Evolutionary conservation across 75 land plant genomes (phyloP).

Genomic region (Azolla pinnata): DNA sequence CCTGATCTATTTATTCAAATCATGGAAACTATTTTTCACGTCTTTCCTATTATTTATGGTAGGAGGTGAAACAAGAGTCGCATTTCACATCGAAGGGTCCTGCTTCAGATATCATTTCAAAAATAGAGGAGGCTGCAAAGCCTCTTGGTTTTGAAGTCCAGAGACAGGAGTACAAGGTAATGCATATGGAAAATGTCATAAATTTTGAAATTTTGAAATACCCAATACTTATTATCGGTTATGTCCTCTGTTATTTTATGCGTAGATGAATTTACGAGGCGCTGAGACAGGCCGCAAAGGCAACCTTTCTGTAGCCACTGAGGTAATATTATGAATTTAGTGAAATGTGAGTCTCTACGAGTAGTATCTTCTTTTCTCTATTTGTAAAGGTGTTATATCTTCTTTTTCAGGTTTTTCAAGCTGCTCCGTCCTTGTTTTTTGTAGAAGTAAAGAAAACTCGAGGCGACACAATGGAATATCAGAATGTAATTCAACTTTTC

Average conservation of each 20-base stretch:
- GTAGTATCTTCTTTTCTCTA: background rate
- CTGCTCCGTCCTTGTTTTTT: constrained; percentile 87
- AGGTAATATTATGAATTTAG: constrained; percentile 14
- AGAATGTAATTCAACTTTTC: constrained; percentile 73
- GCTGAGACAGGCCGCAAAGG: constrained; percentile 29
- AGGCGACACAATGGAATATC: constrained; percentile 92
- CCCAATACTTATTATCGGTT: background rate
- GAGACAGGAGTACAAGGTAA: constrained; percentile 28
- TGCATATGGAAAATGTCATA: background rate
- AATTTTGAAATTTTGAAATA: background rate
- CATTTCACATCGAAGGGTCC: constrained; percentile 28
- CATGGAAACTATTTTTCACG: background rate
- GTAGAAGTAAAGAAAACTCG: constrained; percentile 90
- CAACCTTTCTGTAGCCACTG: constrained; percentile 32
- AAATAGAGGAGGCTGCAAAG: constrained; percentile 31
- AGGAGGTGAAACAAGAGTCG: constrained; percentile 24
- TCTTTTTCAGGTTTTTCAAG: constrained; percentile 75
- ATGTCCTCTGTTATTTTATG: background rate
- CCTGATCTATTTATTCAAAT: background rate
- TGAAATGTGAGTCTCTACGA: background rate
- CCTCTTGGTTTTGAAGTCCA: constrained; percentile 39
- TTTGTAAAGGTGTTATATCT: background rate
- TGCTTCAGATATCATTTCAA: constrained; percentile 32
- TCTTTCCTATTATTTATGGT: background rate
- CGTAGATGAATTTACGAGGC: constrained; percentile 30